Base-by-base conservation (phyloP, 2,329 filamentous ascomycete species). In the Microcyclospora tardicrescens region DNA sequence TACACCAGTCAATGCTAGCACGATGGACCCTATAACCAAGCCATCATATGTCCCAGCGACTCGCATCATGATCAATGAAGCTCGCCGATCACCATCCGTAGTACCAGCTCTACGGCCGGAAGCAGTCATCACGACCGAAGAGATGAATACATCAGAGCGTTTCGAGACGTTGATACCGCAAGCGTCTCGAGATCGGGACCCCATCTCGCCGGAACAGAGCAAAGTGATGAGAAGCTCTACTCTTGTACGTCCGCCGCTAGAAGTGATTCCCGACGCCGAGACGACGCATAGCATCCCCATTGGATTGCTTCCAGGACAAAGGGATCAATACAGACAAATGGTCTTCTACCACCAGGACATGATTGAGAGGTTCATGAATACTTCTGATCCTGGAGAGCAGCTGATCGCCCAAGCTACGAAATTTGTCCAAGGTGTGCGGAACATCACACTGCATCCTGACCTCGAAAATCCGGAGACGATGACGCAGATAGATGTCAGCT, bases 151-250 rank as follows among this genome's bases (percentile, higher is more conserved):
- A 2, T 57, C 55, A 10, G 57, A 55, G 34, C 48, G 56, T 14
- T 59, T 56, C 34, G 48, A 53, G 34, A 59, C 56, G 5, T 43
- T 60, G 1, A 24, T 60, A 1, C 57, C 57, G 19, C 50, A 52
- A 34, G 31, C 39, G 2, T 24, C 19, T 4, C 41, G 39, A 14
- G 38, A 38, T 6, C 13, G 10, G n/a, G 24, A 13, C n/a, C 28
- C 35, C 10, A 13, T 35, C 33, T 6, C 12, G 12, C 33, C 3
- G 16, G 6, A 13, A 6, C 3, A 19, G n/a, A 12, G 12, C n/a
- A 12, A 6, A 5, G 14, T 24, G 8, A 4, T 8, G 19, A 24
- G 8, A 24, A 24, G 19, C 19, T 24, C 19, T 8, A 24, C n/a
- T n/a, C n/a, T n/a, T n/a, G n/a, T n/a, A n/a, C n/a, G n/a, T n/a